Conservation (phyloP, 2,329 filamentous ascomycete genomes). For the Talaromyces rugulosus region DNA sequence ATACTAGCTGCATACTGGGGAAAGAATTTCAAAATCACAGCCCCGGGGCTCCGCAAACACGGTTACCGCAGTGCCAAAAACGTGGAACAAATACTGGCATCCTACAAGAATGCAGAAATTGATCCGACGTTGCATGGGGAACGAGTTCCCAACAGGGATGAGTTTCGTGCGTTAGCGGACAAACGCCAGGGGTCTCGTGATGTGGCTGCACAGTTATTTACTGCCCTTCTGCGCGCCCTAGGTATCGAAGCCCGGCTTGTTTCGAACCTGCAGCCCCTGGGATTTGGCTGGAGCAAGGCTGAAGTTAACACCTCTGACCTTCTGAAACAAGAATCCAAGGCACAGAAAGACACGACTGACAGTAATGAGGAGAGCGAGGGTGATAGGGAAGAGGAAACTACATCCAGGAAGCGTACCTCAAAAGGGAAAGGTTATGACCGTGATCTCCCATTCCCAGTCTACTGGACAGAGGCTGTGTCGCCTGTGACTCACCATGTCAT, state of each 20-base stretch:
- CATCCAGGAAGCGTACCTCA: neutral
- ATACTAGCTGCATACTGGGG: slow-evolving; percentile 83
- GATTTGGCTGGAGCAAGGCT: slow-evolving; percentile 83
- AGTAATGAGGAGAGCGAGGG: slow-evolving; percentile 12
- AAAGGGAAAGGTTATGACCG: slow-evolving; percentile 56
- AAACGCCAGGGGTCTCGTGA: slow-evolving; percentile 77
- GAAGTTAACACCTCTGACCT: slow-evolving; percentile 64
- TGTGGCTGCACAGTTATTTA: slow-evolving; percentile 84
- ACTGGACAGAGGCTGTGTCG: slow-evolving; percentile 89
- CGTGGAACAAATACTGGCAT: slow-evolving; percentile 68
- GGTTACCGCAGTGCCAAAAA: slow-evolving; percentile 79
- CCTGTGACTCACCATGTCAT: slow-evolving; percentile 74
- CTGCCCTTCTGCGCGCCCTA: slow-evolving; percentile 73
- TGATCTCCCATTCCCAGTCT: slow-evolving; percentile 78
- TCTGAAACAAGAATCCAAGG: slow-evolving; percentile 10
- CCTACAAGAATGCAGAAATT: slow-evolving; percentile 60
- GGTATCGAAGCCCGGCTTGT: slow-evolving; percentile 81
- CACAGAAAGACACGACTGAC: slow-evolving; percentile 15
- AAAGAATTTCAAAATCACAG: slow-evolving; percentile 70
- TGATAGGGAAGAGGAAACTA: neutral
- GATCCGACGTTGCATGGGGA: slow-evolving; percentile 71
- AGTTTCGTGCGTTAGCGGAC: slow-evolving; percentile 66
- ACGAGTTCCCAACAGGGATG: slow-evolving; percentile 60
- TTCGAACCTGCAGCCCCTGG: slow-evolving; percentile 76
- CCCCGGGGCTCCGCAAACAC: slow-evolving; percentile 78